These are phyloP conservation scores for Spinacia oleracea DNA, from an alignment of 179 eudicot genomes.

Conservation along the genomic window DNA sequence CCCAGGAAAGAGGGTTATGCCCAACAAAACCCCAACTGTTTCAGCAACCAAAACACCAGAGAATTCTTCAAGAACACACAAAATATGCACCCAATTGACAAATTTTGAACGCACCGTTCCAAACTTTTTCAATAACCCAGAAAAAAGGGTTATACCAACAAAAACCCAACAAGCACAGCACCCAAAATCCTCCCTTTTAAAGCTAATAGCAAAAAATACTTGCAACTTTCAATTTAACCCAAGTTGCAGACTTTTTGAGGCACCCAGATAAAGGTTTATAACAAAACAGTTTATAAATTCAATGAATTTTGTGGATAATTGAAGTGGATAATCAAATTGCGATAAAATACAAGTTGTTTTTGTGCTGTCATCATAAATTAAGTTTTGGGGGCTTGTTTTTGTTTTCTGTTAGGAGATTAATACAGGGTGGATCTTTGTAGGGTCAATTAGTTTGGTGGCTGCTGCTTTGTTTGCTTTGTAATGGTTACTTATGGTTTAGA, in stretches of 20 bases:
- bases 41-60: not conserved
- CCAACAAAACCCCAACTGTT: not conserved
- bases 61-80: not conserved
- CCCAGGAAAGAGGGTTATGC: constrained; percentile 15
- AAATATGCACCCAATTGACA: constrained; percentile 10
- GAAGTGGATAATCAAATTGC: constrained; percentile 25
- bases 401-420: constrained; percentile 10
- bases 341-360: constrained; percentile 26
- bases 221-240: constrained; percentile 19
- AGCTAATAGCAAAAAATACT: constrained; percentile 6
- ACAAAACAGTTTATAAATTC: constrained; percentile 7
- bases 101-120: not conserved
- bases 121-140: constrained; percentile 8
- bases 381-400: not conserved
- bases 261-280: constrained; percentile 23
- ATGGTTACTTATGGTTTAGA: not conserved
- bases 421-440: constrained; percentile 11
- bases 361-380: constrained; percentile 29
- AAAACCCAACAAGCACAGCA: constrained; percentile 14
- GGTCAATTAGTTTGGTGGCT: constrained; percentile 26
- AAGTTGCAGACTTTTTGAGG: constrained; percentile 27
- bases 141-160: not conserved
- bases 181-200: not conserved
- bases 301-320: constrained; percentile 21
- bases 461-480: constrained; percentile 19